Base-by-base conservation (phyloP, 371 early-diverging fungal species). In the Syncephalastrum sp. region DNA sequence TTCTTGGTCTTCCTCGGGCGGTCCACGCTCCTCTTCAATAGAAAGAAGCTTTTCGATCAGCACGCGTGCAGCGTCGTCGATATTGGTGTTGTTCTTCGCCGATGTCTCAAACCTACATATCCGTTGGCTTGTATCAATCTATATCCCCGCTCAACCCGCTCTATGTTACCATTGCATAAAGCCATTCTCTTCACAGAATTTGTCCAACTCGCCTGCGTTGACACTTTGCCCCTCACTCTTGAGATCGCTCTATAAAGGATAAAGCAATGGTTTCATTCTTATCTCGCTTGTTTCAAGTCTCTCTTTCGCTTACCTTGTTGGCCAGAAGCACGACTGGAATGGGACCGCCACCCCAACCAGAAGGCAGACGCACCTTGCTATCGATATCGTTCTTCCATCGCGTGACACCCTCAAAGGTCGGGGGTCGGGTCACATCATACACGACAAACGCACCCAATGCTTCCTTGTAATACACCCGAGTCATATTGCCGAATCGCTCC, bases 381-480 rank as follows among this genome's bases (percentile, higher is more conserved):
- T 86, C 87, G 45, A 86, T 67, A 67, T 86, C 87, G 6, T 77
- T 60, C 54, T 86, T 86, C 93, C 93, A 92, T 55, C 80, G 85
- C 33, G 82, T 77, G 1, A 90, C 88, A 10, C 77, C 82, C 59
- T 86, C 84, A 70, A 91, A 87, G 42, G 89, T 88, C 38, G 82
- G 76, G 52, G 79, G 79, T 16, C 86, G 80, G n/a, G 87, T 88
- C 10, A 90, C 74, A 67, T 92, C 93, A 61, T 87, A 92, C 0
- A 91, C 91, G 4, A 91, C 82, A 51, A 92, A 71, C 16, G 91
- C 90, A 14, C 85, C 90, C 0, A 89, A 74, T 4, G 93, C 91
- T 47, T 87, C 91, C 50, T 91, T 83, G 69, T 91, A 92, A 47
- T 92, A 92, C 44, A 89, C 85, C 43, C 90, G 84, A 42, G 90